Conservation (phyloP, 345 rosid species). For the Trapa incisa region DNA sequence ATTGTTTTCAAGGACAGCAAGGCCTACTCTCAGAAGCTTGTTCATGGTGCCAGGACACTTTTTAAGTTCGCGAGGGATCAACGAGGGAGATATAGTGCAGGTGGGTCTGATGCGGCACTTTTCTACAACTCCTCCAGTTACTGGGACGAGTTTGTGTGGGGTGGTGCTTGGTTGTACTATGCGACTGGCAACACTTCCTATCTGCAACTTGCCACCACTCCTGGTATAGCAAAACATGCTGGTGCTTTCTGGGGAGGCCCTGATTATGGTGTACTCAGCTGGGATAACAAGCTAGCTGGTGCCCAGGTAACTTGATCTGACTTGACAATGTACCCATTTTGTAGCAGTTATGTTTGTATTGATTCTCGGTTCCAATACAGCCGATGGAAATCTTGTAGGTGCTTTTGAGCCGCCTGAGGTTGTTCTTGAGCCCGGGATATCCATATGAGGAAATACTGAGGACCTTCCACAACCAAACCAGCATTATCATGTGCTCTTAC, state of each 20-base stretch:
- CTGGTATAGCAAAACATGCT: slow-evolving; percentile 71
- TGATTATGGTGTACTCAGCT: slow-evolving; percentile 76
- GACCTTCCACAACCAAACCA: slow-evolving; percentile 78
- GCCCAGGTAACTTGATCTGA: slow-evolving; percentile 50
- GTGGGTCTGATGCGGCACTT: slow-evolving; percentile 37
- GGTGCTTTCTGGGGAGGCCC: slow-evolving; percentile 91
- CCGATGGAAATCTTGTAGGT: slow-evolving; percentile 26
- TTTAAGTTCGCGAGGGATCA: slow-evolving; percentile 56
- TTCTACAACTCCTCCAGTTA: slow-evolving; percentile 81
- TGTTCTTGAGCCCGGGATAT: slow-evolving; percentile 86
- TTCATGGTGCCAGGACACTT: slow-evolving; percentile 72
- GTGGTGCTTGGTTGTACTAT: slow-evolving; percentile 88
- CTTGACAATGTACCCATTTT: neutral
- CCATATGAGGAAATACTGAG: slow-evolving; percentile 83
- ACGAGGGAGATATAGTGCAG: slow-evolving; percentile 78
- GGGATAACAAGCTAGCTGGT: slow-evolving; percentile 98
- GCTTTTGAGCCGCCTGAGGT: slow-evolving; percentile 64
- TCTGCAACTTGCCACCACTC: slow-evolving; percentile 62
- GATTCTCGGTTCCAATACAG: neutral
- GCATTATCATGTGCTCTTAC: slow-evolving; percentile 37
- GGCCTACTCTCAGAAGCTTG: slow-evolving; percentile 84
- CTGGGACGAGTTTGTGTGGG: slow-evolving; percentile 98
- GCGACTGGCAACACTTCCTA: slow-evolving; percentile 76
- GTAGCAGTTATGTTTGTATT: neutral
- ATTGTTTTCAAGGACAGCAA: slow-evolving; percentile 90